These are phyloP conservation scores for Microdochium bolleyi DNA, from an alignment of 2,329 filamentous ascomycete genomes.

Conservation along the genomic window DNA sequence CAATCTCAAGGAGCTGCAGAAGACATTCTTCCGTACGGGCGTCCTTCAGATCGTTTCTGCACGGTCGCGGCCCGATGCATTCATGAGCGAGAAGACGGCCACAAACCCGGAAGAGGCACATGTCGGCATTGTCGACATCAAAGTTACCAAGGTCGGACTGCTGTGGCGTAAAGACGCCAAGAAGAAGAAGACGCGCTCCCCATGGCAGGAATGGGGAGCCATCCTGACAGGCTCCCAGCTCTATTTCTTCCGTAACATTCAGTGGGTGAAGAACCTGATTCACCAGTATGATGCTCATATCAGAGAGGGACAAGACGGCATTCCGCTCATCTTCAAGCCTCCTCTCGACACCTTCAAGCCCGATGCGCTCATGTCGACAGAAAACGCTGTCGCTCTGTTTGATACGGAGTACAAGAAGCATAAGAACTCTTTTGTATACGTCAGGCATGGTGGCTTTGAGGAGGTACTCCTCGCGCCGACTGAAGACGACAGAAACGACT, in stretches of 20 bases:
- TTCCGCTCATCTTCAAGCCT: slow-evolving; percentile 82
- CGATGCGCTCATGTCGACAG: slow-evolving; percentile 86
- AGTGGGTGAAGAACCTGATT: slow-evolving; percentile 88
- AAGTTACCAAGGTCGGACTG: slow-evolving; percentile 90
- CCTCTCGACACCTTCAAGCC: slow-evolving; percentile 89
- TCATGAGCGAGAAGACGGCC: slow-evolving; percentile 80
- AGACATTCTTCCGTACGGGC: slow-evolving; percentile 84
- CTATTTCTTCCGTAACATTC: slow-evolving; percentile 90
- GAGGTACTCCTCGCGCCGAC: slow-evolving; percentile 87
- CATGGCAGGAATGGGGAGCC: slow-evolving; percentile 98
- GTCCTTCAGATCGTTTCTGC: slow-evolving; percentile 93
- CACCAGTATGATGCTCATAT: slow-evolving; percentile 78
- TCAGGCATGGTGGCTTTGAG: slow-evolving; percentile 78
- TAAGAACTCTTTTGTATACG: slow-evolving; percentile 89
- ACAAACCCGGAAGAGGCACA: slow-evolving; percentile 81
- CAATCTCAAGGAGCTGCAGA: slow-evolving; percentile 75
- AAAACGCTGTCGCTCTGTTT: slow-evolving; percentile 81
- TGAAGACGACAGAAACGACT: slow-evolving; percentile 90
- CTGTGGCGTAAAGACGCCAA: slow-evolving; percentile 92
- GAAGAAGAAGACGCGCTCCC: slow-evolving; percentile 88
- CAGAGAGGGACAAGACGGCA: slow-evolving; percentile 66
- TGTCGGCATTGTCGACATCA: slow-evolving; percentile 92
- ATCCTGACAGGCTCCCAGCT: slow-evolving; percentile 94
- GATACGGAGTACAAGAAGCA: slow-evolving; percentile 89
- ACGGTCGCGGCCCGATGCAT: slow-evolving; percentile 87